A percentile compares a stretch with the other conserved stretches of the same genome.
phyloP scores from a whole-genome alignment of 495 filamentous ascomycete genomes.

The Letharia columbiana region DNA sequence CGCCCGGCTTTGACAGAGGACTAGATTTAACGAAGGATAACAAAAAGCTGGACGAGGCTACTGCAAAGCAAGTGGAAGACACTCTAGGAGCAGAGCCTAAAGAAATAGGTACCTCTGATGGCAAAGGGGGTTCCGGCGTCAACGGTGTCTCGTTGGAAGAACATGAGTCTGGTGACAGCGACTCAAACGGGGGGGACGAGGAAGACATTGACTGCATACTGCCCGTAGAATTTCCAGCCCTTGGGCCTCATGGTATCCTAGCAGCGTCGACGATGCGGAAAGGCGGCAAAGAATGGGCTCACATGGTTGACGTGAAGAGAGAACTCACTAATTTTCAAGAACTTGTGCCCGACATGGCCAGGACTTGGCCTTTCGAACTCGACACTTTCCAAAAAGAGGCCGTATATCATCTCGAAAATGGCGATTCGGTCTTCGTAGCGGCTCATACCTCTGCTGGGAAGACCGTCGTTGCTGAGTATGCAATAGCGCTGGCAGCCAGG shows the following conservation, averaged over 20 bases:
- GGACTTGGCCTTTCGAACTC: conserved; percentile 92
- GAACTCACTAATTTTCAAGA: conserved; percentile 87
- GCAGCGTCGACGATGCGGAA: conserved; percentile 60
- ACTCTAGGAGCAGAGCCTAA: conserved; percentile 60
- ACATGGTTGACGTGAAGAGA: conserved; percentile 91
- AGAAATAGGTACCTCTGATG: conserved; percentile 30
- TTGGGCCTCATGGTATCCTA: conserved; percentile 77
- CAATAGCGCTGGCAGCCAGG: conserved; percentile 86
- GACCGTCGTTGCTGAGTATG: conserved; percentile 96
- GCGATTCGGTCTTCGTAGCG: conserved; percentile 97
- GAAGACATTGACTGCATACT: conserved; percentile 89
- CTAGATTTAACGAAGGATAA: conserved; percentile 61
- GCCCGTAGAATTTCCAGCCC: conserved; percentile 84
- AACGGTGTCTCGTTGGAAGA: conserved; percentile 5
- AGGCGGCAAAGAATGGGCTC: conserved; percentile 84
- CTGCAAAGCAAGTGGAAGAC: conserved; percentile 64
- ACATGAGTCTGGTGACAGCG: conserved; percentile 6
- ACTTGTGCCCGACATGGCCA: conserved; percentile 90
- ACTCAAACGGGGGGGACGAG: conserved; percentile 37
- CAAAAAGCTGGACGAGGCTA: conserved; percentile 44
- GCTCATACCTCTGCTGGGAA: conserved; percentile 97
- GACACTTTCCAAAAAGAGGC: conserved; percentile 99
- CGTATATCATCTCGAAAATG: conserved; percentile 91
- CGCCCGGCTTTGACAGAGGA: conserved; percentile 77
- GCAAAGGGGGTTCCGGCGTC: conserved; percentile 24